Evolutionary conservation across 2,329 filamentous ascomycete species (phyloP).

Genomic region (Nothophoma quercina): DNA sequence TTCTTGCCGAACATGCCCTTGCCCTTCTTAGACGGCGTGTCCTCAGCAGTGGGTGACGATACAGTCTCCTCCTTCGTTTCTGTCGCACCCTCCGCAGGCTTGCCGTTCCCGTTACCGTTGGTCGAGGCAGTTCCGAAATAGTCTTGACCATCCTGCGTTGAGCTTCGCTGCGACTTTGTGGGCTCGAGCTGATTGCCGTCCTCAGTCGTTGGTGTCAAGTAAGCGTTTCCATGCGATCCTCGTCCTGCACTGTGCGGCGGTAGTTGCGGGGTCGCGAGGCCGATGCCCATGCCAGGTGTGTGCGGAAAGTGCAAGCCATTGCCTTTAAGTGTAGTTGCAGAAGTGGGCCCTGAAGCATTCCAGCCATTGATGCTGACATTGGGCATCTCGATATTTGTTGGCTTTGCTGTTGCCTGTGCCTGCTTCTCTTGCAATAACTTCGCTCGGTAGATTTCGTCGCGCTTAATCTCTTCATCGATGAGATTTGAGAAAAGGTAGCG

Average conservation of each 20-base stretch:
- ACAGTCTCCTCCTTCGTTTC: conserved; percentile 40
- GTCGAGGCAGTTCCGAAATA: conserved; percentile 66
- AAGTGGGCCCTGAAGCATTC: conserved; percentile 54
- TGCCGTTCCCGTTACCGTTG: conserved; percentile 36
- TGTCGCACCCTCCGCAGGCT: conserved; percentile 37
- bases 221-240: conserved; percentile 45
- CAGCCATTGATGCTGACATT: conserved; percentile 55
- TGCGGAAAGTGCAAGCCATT: conserved; percentile 68
- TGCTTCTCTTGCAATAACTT: conserved; percentile 72
- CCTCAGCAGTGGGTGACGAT: conserved; percentile 52
- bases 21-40: conserved; percentile 59
- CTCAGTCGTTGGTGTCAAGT: conserved; percentile 51
- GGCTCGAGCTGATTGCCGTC: conserved; percentile 61
- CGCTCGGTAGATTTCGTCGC: conserved; percentile 77
- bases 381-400: conserved; percentile 68
- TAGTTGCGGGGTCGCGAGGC: conserved; percentile 71
- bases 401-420: conserved; percentile 63
- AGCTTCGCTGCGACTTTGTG: conserved; percentile 63
- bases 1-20: conserved; percentile 79
- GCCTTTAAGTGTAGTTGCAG: conserved; percentile 62
- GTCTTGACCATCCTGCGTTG: conserved; percentile 66
- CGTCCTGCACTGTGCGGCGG: conserved; percentile 47
- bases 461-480: conserved; percentile 86
- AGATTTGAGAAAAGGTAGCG: conserved; percentile 89
- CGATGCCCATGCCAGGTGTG: conserved; percentile 81